phyloP scores from a whole-genome alignment of 805 yeast species.

The Candida suzukii region DNA sequence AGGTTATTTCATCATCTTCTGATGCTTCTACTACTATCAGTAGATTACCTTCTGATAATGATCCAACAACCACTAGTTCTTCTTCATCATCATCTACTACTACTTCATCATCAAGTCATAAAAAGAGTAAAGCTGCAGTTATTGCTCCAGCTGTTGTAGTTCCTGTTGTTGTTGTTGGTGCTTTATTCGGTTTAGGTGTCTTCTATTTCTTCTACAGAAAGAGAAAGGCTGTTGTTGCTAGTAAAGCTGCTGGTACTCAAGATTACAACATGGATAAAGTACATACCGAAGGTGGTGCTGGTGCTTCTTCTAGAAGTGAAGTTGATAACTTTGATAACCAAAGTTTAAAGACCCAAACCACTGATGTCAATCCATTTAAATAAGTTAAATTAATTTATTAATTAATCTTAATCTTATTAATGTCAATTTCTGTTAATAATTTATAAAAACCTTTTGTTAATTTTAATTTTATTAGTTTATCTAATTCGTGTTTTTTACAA shows the following conservation, averaged over 20 bases:
- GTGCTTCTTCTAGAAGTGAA: background rate
- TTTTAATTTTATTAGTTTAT: too few species aligned
- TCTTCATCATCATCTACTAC: background rate
- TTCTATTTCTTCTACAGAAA: conserved; percentile 18
- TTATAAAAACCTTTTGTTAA: too few species aligned
- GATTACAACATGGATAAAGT: background rate
- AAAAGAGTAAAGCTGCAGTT: conserved; percentile 12
- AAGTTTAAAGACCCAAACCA: conserved; percentile 2
- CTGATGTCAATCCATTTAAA: conserved; percentile 2
- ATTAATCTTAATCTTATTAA: too few species aligned
- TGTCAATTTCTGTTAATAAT: too few species aligned
- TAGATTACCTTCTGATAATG: conserved; percentile 30
- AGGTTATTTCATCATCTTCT: conserved; percentile 21
- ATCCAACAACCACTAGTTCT: background rate
- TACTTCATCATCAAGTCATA: background rate
- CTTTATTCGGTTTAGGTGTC: conserved; percentile 16
- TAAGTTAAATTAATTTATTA: background rate
- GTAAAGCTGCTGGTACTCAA: conserved; percentile 1
- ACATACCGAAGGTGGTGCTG: background rate
- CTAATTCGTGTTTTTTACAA: too few species aligned
- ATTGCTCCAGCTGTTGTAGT: conserved; percentile 29
- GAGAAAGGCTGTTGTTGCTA: conserved; percentile 3
- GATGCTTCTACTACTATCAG: conserved; percentile 15
- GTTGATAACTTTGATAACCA: background rate
- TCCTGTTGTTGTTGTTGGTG: conserved; percentile 20